These are phyloP conservation scores for Triglochin maritima DNA, from an alignment of 106 monocot species.

Conservation along the genomic window DNA sequence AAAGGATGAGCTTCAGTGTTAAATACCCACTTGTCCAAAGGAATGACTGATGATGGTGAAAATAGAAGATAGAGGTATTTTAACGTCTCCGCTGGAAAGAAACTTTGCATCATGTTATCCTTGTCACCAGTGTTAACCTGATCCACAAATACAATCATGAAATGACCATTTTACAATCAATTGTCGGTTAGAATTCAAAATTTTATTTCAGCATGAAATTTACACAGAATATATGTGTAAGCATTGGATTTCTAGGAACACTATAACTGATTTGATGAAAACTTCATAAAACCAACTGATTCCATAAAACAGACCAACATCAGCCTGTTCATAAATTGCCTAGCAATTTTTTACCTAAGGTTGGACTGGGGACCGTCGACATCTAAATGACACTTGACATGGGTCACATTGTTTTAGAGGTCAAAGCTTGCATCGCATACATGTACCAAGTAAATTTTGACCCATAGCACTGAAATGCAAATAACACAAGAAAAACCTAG, in stretches of 20 bases:
- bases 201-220: too few species aligned
- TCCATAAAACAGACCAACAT: too few species aligned
- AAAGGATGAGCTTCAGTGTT: conserved; percentile 98
- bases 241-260: too few species aligned
- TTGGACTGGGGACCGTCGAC: too few species aligned
- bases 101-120: conserved; percentile 96
- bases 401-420: too few species aligned
- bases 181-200: neutral
- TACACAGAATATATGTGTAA: too few species aligned
- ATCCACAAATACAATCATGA: neutral
- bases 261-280: too few species aligned
- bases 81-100: conserved; percentile 92
- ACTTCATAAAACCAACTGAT: too few species aligned
- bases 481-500: neutral
- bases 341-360: too few species aligned
- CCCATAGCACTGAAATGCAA: neutral
- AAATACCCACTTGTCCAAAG: conserved; percentile 98
- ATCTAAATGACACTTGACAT: too few species aligned
- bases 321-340: too few species aligned
- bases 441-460: neutral
- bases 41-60: conserved; percentile 81
- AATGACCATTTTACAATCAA: neutral
- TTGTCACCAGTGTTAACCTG: conserved; percentile 80
- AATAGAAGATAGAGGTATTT: conserved; percentile 95
- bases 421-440: too few species aligned